phyloP scores from a whole-genome alignment of 2,329 filamentous ascomycete species.

The Phaeosphaeria sp. region DNA sequence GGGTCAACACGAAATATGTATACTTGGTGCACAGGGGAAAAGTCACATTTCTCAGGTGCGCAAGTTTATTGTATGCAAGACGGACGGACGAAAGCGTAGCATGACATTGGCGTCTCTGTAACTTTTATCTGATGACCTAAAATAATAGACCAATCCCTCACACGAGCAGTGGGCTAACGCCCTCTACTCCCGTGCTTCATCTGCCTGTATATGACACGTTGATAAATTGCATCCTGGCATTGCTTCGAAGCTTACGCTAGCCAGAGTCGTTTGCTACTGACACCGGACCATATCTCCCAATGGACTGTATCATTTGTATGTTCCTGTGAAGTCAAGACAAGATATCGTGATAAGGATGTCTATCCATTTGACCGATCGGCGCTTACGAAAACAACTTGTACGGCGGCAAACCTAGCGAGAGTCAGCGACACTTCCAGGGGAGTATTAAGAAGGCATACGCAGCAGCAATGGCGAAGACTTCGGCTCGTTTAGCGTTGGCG shows the following conservation, averaged over 20 bases:
- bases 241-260: too few relatives aligned
- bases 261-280: too few relatives aligned
- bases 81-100: background rate
- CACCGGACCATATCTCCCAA: too few relatives aligned
- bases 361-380: background rate
- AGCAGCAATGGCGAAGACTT: conserved; percentile 35
- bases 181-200: background rate
- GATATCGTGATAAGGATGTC: too few relatives aligned
- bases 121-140: background rate
- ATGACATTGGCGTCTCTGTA: background rate
- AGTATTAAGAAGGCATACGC: conserved; percentile 21
- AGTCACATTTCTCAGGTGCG: background rate
- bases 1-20: background rate
- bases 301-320: background rate
- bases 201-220: too few relatives aligned
- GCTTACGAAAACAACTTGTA: conserved; percentile 12
- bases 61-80: background rate
- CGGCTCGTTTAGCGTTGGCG: conserved; percentile 28
- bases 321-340: background rate
- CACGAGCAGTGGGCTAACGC: background rate
- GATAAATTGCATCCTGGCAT: too few relatives aligned
- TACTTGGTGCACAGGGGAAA: background rate
- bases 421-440: background rate
- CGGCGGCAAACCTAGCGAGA: conserved; percentile 8
- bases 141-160: background rate